phyloP scores from a whole-genome alignment of 768 basidiomycete genomes.

The Pilatotrama ljubarskyi region DNA sequence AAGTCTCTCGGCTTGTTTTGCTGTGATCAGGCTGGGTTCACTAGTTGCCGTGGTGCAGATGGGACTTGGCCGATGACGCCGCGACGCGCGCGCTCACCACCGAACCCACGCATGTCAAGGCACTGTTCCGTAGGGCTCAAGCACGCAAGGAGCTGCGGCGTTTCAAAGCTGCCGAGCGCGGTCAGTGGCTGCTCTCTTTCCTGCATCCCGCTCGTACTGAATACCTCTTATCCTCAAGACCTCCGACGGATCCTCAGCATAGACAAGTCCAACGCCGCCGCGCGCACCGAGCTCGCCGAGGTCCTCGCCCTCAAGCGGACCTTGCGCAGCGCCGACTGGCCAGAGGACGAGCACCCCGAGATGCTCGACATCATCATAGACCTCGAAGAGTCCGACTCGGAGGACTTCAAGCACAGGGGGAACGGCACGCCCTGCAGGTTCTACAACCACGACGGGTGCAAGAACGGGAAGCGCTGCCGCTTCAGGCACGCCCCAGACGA shows the following conservation, averaged over 20 bases:
- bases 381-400: slow-evolving; percentile 50
- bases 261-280: slow-evolving; percentile 30
- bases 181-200: slow-evolving; percentile 17
- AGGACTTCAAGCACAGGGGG: slow-evolving; percentile 52
- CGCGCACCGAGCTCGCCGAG: slow-evolving; percentile 20
- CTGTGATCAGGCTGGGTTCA: background rate
- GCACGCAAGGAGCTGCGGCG: slow-evolving; percentile 34
- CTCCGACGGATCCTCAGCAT: slow-evolving; percentile 28
- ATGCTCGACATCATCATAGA: slow-evolving; percentile 35
- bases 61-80: slow-evolving; percentile 30
- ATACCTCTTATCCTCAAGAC: slow-evolving; percentile 25
- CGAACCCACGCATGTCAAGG: slow-evolving; percentile 36
- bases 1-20: background rate
- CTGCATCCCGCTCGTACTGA: background rate
- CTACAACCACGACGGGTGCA: slow-evolving; percentile 57
- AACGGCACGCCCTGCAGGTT: slow-evolving; percentile 55
- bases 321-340: background rate
- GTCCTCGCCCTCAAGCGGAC: background rate
- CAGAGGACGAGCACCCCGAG: slow-evolving; percentile 19
- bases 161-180: slow-evolving; percentile 25
- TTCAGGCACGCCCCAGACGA: slow-evolving; percentile 57
- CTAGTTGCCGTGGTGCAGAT: slow-evolving; percentile 23
- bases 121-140: slow-evolving; percentile 36
- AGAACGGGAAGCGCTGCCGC: slow-evolving; percentile 40
- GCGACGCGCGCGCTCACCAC: slow-evolving; percentile 30